Base-by-base conservation (phyloP, 1,284 basidiomycete genomes). In the Lignosus rhinocerotis region DNA sequence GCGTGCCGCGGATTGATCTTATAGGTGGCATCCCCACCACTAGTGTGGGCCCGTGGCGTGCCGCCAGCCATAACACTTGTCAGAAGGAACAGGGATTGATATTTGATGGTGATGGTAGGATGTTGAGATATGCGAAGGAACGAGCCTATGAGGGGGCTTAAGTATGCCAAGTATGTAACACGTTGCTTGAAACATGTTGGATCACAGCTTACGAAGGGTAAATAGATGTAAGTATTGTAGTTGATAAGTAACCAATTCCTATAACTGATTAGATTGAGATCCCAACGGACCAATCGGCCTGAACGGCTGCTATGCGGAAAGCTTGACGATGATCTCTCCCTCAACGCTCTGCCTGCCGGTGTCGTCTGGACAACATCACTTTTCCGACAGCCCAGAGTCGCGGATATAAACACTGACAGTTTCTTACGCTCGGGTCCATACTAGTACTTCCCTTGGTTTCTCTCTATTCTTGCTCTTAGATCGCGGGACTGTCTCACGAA, bases 361-460 rank as follows among this genome's bases (percentile, higher is more conserved):
- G 50, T 61, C 59, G 59, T 61, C 59, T 61, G 59, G 59, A 58
- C 59, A 58, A 61, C 59, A 57, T 53, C 34, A 17, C 16, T 43
- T 11, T 19, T 45, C 45, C 39, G 53, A 43, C 48, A 53, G 48
- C 1, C 30, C 4, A 21, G 16, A 34, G 46, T 19, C 31, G 21
- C 14, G 32, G 43, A 30, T 56, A 54, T 60, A 60, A 57, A 44
- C 31, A 25, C 10, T 30, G 21, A 30, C 43, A 30, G 8, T 30
- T 19, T 30, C 25, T 7, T 19, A 25, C 21, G 9, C 5, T 10
- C n/a, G 11, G 21, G 9, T 25, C 14, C 43, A 19, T 25, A 10
- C 41, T 43, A 10, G 17, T 30, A n/a, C 17, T 11, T 30, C 19
- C 30, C 8, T 45, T 21, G 12, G n/a, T 43, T 43, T 19, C 49